Percentiles rank a stretch among this genome's conserved stretches.
Evolutionary conservation across 768 basidiomycete species (phyloP).

Genomic region (Mycena alexandri): DNA sequence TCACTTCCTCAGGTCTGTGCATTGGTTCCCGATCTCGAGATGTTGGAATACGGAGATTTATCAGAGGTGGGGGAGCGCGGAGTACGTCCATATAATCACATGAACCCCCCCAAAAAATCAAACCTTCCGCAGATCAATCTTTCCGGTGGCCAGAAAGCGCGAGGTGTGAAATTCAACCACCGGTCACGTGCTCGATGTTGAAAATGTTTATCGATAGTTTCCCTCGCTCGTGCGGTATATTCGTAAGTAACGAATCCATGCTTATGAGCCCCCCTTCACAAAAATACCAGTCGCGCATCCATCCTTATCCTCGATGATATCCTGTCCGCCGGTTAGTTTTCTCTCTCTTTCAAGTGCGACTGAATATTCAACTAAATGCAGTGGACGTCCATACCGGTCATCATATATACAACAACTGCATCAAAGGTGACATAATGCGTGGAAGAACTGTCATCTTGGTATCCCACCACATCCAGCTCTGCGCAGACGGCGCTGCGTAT

Average conservation of each 20-base stretch:
- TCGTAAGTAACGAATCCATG: slow-evolving; percentile 2
- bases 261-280: neutral
- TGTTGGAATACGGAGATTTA: slow-evolving; percentile 90
- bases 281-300: slow-evolving; percentile 79
- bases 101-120: neutral
- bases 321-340: slow-evolving; percentile 59
- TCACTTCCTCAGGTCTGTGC: slow-evolving; percentile 62
- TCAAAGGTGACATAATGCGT: slow-evolving; percentile 84
- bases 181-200: neutral
- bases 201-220: slow-evolving; percentile 56
- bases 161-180: slow-evolving; percentile 17
- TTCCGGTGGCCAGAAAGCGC: slow-evolving; percentile 44
- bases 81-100: slow-evolving; percentile 49
- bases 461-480: slow-evolving; percentile 94
- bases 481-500: slow-evolving; percentile 81
- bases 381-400: slow-evolving; percentile 95
- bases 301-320: slow-evolving; percentile 89
- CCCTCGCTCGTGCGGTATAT: slow-evolving; percentile 84
- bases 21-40: slow-evolving; percentile 78
- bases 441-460: slow-evolving; percentile 93
- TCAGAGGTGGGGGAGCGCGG: slow-evolving; percentile 91
- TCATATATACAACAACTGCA: slow-evolving; percentile 85
- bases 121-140: slow-evolving; percentile 43
- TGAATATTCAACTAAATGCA: slow-evolving; percentile 30
- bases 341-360: neutral